These are phyloP conservation scores for Penicillium concentricum DNA, from an alignment of 2,329 filamentous ascomycete genomes.

Conservation along the genomic window DNA sequence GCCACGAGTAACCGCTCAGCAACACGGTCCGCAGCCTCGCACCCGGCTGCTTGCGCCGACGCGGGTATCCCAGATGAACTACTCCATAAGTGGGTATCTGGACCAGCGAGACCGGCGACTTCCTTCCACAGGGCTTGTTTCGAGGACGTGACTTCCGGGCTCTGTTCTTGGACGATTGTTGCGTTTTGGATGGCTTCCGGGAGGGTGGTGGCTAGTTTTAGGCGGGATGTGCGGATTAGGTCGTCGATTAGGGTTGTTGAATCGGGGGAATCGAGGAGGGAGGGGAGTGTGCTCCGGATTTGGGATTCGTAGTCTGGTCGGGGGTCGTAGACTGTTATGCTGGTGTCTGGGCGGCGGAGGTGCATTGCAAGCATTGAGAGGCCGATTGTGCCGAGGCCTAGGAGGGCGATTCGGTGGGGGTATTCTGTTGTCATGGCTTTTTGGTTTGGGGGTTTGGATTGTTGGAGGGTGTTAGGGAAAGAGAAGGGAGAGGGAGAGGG, in stretches of 20 bases:
- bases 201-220: conserved; percentile 39
- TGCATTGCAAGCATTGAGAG: conserved; percentile 58
- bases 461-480: background rate
- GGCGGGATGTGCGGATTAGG: conserved; percentile 25
- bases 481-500: background rate
- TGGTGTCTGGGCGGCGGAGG: conserved; percentile 41
- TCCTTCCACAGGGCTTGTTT: conserved; percentile 54
- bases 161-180: conserved; percentile 60
- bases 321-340: conserved; percentile 53
- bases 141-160: conserved; percentile 54
- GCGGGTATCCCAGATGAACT: conserved; percentile 59
- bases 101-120: conserved; percentile 48
- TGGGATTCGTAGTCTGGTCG: conserved; percentile 49
- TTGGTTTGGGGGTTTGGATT: background rate
- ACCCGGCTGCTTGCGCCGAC: conserved; percentile 42
- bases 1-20: conserved; percentile 52
- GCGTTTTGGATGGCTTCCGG: conserved; percentile 47
- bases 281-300: conserved; percentile 43
- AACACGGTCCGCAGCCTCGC: conserved; percentile 36
- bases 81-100: conserved; percentile 54
- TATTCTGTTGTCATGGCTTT: conserved; percentile 13
- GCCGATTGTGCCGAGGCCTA: conserved; percentile 50
- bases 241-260: conserved; percentile 18
- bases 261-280: conserved; percentile 36
- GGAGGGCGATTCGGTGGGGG: conserved; percentile 31